Evolutionary conservation across 2,329 filamentous ascomycete genomes (phyloP).

Genomic region (Aspergillus terreus): DNA sequence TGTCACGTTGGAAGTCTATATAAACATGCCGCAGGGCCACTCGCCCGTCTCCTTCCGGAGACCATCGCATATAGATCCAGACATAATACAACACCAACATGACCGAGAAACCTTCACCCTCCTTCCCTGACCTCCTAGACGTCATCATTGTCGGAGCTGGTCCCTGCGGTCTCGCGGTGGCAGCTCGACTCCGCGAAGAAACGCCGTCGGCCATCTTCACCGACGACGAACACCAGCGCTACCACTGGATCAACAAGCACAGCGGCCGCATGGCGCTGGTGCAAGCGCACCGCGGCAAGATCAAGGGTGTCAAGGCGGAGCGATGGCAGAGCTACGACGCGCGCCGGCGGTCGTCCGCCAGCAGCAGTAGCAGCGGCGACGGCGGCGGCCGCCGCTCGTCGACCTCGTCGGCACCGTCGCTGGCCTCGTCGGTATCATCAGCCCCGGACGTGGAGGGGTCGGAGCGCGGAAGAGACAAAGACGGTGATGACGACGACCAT

Average conservation of each 20-base stretch:
- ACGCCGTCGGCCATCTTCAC: conserved; percentile 78
- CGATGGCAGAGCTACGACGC: conserved; percentile 17
- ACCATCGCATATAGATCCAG: neutral
- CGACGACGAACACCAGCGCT: conserved; percentile 77
- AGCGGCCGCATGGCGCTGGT: conserved; percentile 54
- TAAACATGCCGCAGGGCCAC: neutral
- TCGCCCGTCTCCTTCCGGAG: neutral
- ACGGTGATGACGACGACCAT: neutral
- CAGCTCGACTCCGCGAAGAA: conserved; percentile 66
- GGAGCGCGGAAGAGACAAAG: too few relatives aligned
- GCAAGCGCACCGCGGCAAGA: conserved; percentile 24
- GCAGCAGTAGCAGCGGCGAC: neutral
- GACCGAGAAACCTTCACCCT: neutral
- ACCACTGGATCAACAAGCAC: conserved; percentile 70
- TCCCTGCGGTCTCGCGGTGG: conserved; percentile 70
- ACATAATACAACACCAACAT: conserved; percentile 4
- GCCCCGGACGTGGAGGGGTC: conserved; percentile 3
- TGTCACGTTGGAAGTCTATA: neutral
- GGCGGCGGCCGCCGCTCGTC: neutral
- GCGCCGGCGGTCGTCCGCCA: neutral
- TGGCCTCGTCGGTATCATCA: conserved; percentile 15
- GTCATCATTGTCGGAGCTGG: conserved; percentile 72
- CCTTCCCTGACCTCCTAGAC: conserved; percentile 42
- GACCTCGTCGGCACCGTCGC: conserved; percentile 15
- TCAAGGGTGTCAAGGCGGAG: conserved; percentile 25